Evolutionary conservation across 2,329 filamentous ascomycete genomes (phyloP).

Genomic region (Claviceps digitariae): DNA sequence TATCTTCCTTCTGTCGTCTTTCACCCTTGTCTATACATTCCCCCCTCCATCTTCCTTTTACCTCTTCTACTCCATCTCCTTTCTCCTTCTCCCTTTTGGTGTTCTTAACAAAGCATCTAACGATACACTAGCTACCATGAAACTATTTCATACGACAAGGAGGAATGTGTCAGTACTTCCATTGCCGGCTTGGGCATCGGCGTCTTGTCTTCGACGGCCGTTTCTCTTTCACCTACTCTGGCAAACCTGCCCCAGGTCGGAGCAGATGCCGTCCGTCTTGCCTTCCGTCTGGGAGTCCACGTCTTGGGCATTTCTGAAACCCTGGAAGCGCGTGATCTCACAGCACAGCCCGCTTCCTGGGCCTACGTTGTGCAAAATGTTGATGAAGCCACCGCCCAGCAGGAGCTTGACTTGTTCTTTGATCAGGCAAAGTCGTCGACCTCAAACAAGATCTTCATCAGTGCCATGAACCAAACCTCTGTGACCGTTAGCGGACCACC

Average conservation of each 20-base stretch:
- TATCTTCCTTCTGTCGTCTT: background rate
- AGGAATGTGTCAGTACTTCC: background rate
- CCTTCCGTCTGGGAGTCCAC: slow-evolving; percentile 32
- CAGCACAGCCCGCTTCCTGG: slow-evolving; percentile 20
- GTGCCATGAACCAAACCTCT: slow-evolving; percentile 17
- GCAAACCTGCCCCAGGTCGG: slow-evolving; percentile 26
- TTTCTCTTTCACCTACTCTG: slow-evolving; percentile 25
- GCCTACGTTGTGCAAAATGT: slow-evolving; percentile 27
- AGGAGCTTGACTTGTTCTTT: slow-evolving; percentile 24
- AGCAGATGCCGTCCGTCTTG: slow-evolving; percentile 25
- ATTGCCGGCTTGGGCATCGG: slow-evolving; percentile 32
- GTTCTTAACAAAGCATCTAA: too few relatives aligned
- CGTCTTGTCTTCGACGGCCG: slow-evolving; percentile 26
- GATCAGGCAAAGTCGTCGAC: slow-evolving; percentile 8
- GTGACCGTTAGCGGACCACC: slow-evolving; percentile 27
- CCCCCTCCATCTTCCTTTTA: background rate
- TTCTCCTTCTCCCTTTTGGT: background rate
- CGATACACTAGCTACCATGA: background rate
- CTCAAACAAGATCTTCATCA: slow-evolving; percentile 27
- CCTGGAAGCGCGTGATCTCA: slow-evolving; percentile 21
- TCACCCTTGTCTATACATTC: background rate
- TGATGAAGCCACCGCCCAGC: slow-evolving; percentile 16
- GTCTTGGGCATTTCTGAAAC: slow-evolving; percentile 29
- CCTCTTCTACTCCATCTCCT: background rate
- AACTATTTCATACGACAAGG: background rate